Percentiles rank a stretch among this genome's conserved stretches.
phyloP scores from a whole-genome alignment of 2,329 filamentous ascomycete genomes.

The Fusarium sacchari region DNA sequence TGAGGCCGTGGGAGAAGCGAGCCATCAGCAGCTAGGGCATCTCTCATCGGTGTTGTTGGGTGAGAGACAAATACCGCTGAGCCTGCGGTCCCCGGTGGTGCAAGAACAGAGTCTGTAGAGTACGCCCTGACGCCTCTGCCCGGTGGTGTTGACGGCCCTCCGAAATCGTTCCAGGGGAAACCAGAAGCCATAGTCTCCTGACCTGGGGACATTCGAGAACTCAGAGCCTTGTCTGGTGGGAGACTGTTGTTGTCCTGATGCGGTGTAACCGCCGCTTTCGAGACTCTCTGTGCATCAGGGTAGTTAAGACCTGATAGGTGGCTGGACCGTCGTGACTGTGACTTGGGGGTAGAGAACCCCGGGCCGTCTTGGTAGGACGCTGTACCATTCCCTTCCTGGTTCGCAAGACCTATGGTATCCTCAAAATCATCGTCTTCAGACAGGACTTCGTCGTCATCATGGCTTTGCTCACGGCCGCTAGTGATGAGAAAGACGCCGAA shows the following conservation, averaged over 20 bases:
- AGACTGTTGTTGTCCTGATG: slow-evolving; percentile 51
- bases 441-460: slow-evolving; percentile 64
- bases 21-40: slow-evolving; percentile 42
- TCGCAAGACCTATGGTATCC: slow-evolving; percentile 68
- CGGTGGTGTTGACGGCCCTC: slow-evolving; percentile 44
- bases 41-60: slow-evolving; percentile 48
- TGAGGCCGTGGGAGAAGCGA: slow-evolving; percentile 44
- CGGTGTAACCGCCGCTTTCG: slow-evolving; percentile 41
- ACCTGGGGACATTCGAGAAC: slow-evolving; percentile 47
- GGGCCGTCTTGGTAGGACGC: slow-evolving; percentile 30
- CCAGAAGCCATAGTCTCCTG: slow-evolving; percentile 54
- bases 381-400: slow-evolving; percentile 55
- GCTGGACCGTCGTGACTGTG: slow-evolving; percentile 60
- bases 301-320: slow-evolving; percentile 59
- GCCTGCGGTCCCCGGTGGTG: slow-evolving; percentile 19
- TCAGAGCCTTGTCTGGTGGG: slow-evolving; percentile 50
- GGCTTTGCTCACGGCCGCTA: slow-evolving; percentile 74
- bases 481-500: slow-evolving; percentile 98
- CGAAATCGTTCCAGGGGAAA: slow-evolving; percentile 56
- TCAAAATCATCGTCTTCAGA: slow-evolving; percentile 69
- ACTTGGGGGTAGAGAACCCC: slow-evolving; percentile 37
- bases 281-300: slow-evolving; percentile 51
- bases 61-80: slow-evolving; percentile 43
- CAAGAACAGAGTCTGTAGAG: slow-evolving; percentile 51
- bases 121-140: slow-evolving; percentile 51